Percentiles rank a stretch among this genome's conserved stretches.
phyloP scores from a whole-genome alignment of 257 asterid genomes.

The Primulina eburnea region DNA sequence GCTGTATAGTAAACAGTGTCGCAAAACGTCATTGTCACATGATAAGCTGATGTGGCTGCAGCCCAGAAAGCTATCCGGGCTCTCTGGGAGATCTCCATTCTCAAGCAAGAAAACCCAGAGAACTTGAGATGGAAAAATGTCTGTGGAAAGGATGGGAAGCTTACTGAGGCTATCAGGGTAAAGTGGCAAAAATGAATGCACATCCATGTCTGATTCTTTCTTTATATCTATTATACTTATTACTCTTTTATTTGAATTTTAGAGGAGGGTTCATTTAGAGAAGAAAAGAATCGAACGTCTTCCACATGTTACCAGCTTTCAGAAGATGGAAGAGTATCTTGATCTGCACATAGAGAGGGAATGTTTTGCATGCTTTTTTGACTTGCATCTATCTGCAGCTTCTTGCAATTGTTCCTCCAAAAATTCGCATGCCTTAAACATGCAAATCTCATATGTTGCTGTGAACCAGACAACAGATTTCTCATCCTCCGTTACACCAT shows the following conservation, averaged over 20 bases:
- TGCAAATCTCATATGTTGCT: constrained; percentile 41
- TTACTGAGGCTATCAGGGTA: constrained; percentile 74
- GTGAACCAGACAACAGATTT: constrained; percentile 40
- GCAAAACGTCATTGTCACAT: constrained; percentile 72
- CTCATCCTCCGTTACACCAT: constrained; percentile 48
- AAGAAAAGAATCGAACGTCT: constrained; percentile 53
- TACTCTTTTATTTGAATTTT: constrained; percentile 25
- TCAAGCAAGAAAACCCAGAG: constrained; percentile 39
- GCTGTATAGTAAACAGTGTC: constrained; percentile 62
- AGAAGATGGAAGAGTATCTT: constrained; percentile 54
- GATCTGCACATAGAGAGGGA: constrained; percentile 55
- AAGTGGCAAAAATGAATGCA: not conserved
- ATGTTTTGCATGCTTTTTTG: constrained; percentile 68
- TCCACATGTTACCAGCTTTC: constrained; percentile 23
- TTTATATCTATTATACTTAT: not conserved
- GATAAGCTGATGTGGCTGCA: constrained; percentile 76
- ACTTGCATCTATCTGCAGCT: constrained; percentile 56
- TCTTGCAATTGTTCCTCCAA: constrained; percentile 51
- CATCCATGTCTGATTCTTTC: not conserved
- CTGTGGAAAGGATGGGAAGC: constrained; percentile 60
- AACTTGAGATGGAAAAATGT: constrained; percentile 64
- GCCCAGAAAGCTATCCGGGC: constrained; percentile 56
- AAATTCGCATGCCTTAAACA: constrained; percentile 63
- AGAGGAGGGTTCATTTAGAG: constrained; percentile 55
- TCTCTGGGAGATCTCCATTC: constrained; percentile 46